Conservation (phyloP, 176 grass and related monocot species). For the Oropetium thomaeum region DNA sequence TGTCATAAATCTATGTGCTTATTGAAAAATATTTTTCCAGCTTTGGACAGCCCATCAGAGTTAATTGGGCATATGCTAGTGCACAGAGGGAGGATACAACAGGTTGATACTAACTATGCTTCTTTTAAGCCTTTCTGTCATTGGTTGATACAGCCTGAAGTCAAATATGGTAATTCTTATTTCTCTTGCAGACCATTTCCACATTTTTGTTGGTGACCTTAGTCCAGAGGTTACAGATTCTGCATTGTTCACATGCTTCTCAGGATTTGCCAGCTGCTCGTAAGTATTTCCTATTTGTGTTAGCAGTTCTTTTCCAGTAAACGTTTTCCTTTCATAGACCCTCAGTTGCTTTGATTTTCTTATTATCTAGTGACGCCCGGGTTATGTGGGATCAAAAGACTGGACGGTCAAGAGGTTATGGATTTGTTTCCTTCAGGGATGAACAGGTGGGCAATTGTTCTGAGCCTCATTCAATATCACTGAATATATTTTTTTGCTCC, state of each 20-base stretch:
- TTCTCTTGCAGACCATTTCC: constrained; percentile 57
- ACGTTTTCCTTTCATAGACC: neutral
- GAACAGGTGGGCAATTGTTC: constrained; percentile 58
- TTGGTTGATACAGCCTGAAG: constrained; percentile 10
- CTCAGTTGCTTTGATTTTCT: neutral
- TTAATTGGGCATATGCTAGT: constrained; percentile 91
- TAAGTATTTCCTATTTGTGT: constrained; percentile 38
- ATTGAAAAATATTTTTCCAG: constrained; percentile 35
- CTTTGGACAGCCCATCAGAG: constrained; percentile 79
- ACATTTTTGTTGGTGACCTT: constrained; percentile 90
- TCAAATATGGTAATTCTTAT: constrained; percentile 10
- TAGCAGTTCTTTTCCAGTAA: neutral
- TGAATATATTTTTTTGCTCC: neutral
- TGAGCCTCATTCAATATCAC: neutral
- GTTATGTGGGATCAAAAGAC: constrained; percentile 95
- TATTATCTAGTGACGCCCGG: constrained; percentile 63
- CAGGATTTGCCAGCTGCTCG: constrained; percentile 72
- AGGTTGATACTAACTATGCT: constrained; percentile 46
- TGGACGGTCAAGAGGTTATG: constrained; percentile 77
- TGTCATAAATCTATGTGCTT: neutral
- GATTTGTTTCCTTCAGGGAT: constrained; percentile 87
- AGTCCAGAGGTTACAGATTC: constrained; percentile 89
- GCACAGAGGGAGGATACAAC: constrained; percentile 81
- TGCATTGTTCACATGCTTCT: constrained; percentile 72
- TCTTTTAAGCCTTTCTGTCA: neutral